phyloP scores from a whole-genome alignment of 345 rosid species.

The Pugionium cornutum region DNA sequence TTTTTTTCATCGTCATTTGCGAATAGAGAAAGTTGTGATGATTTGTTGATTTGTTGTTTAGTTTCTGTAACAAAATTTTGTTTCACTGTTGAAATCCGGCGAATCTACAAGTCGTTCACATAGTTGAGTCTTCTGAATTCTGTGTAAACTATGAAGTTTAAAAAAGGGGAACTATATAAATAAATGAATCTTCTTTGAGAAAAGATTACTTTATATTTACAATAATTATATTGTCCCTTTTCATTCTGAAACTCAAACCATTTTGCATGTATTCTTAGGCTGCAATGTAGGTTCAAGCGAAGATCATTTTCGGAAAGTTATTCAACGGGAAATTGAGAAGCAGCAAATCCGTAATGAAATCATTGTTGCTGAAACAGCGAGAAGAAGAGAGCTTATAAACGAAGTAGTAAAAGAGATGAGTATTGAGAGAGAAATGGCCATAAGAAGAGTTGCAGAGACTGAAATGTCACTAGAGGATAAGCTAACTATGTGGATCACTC shows the following conservation, averaged over 20 bases:
- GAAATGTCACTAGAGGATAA: slow-evolving; percentile 31
- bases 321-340: slow-evolving; percentile 47
- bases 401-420: slow-evolving; percentile 54
- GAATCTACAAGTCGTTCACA: too few species aligned
- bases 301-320: neutral
- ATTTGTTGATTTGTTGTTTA: too few species aligned
- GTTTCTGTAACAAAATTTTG: too few species aligned
- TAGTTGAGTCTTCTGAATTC: too few species aligned
- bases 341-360: slow-evolving; percentile 48
- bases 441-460: slow-evolving; percentile 7
- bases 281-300: slow-evolving; percentile 8
- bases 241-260: neutral
- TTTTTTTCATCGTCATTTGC: neutral
- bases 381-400: slow-evolving; percentile 43
- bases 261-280: neutral
- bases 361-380: slow-evolving; percentile 37
- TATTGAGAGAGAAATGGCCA: slow-evolving; percentile 46
- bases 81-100: too few species aligned
- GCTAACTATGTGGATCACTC: slow-evolving; percentile 35
- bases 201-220: neutral
- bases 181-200: too few species aligned
- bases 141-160: too few species aligned
- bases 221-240: neutral
- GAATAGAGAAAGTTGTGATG: too few species aligned
- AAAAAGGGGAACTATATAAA: too few species aligned